These are phyloP conservation scores for Tilletiaria anomala DNA, from an alignment of 1,284 basidiomycete genomes.

Conservation along the genomic window DNA sequence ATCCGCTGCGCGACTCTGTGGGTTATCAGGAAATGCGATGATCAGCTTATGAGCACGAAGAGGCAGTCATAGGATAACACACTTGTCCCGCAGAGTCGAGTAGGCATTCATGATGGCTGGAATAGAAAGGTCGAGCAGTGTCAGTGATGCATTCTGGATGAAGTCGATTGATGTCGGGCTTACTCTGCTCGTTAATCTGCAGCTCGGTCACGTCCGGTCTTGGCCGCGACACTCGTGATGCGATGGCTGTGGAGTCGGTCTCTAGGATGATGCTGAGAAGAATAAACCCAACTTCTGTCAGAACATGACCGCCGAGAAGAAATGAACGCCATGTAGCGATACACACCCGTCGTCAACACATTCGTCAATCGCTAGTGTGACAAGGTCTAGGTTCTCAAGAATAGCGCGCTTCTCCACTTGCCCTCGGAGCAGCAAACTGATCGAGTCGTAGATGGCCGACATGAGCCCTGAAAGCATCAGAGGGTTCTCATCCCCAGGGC, in stretches of 20 bases:
- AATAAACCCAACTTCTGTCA: too few relatives aligned
- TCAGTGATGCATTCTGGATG: constrained; percentile 10
- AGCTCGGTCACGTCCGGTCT: constrained; percentile 87
- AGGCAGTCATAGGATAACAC: constrained; percentile 1
- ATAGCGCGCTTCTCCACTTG: constrained; percentile 90
- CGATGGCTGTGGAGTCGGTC: constrained; percentile 86
- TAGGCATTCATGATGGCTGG: constrained; percentile 39
- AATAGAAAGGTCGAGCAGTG: constrained; percentile 10
- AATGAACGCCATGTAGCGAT: too few relatives aligned
- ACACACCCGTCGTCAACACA: constrained; percentile 92
- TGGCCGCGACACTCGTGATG: constrained; percentile 81
- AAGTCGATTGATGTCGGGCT: constrained; percentile 3
- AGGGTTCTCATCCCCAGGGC: constrained; percentile 78
- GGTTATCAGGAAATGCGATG: too few relatives aligned
- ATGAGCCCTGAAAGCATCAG: constrained; percentile 82
- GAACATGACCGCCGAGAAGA: too few relatives aligned
- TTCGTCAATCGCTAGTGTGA: constrained; percentile 85
- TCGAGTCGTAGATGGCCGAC: constrained; percentile 68
- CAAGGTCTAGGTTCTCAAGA: constrained; percentile 85
- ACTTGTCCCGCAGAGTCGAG: constrained; percentile 29
- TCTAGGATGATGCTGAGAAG: constrained; percentile 75
- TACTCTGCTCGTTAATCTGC: constrained; percentile 85
- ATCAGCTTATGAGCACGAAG: too few relatives aligned
- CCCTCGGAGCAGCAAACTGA: constrained; percentile 70
- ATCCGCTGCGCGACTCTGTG: constrained; percentile 32